Evolutionary conservation across 1,139 yeast genomes (phyloP).

Genomic region (Lodderomyces metapsilosis): DNA sequence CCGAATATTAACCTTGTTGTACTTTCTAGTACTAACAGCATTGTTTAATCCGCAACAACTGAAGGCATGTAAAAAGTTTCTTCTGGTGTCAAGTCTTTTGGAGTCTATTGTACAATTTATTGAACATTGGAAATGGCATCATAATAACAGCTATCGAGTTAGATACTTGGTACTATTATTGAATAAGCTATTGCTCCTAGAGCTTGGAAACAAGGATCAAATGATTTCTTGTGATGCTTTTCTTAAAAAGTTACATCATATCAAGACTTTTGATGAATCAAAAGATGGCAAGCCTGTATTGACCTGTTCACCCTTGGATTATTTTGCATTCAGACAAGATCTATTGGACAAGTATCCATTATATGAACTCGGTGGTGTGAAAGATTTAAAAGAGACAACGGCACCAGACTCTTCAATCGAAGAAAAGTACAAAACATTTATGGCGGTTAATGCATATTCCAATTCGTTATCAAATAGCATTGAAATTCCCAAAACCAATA

Average conservation of each 20-base stretch:
- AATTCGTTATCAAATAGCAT: constrained; percentile 56
- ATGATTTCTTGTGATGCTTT: constrained; percentile 49
- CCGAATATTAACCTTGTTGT: constrained; percentile 51
- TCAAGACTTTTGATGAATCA: constrained; percentile 23
- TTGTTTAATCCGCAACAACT: constrained; percentile 12
- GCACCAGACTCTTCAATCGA: constrained; percentile 15
- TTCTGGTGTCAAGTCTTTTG: constrained; percentile 37
- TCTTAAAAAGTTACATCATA: constrained; percentile 42
- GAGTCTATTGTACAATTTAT: constrained; percentile 48
- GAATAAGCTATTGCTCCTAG: constrained; percentile 58
- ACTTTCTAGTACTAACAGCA: constrained; percentile 41
- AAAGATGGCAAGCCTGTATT: constrained; percentile 24
- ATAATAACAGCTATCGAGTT: constrained; percentile 24
- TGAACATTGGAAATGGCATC: constrained; percentile 68
- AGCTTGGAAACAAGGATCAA: constrained; percentile 59
- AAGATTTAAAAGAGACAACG: constrained; percentile 12
- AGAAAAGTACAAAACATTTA: constrained; percentile 31
- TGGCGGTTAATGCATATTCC: constrained; percentile 45
- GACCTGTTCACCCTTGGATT: constrained; percentile 74
- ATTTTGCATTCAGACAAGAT: constrained; percentile 75
- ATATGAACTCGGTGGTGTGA: constrained; percentile 26
- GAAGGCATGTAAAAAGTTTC: constrained; percentile 16
- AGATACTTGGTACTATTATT: constrained; percentile 57
- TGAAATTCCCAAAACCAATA: constrained; percentile 58
- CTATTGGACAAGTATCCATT: constrained; percentile 74